Base-by-base conservation (phyloP, 202 grass and related monocot genomes). In the Panicum hallii region DNA sequence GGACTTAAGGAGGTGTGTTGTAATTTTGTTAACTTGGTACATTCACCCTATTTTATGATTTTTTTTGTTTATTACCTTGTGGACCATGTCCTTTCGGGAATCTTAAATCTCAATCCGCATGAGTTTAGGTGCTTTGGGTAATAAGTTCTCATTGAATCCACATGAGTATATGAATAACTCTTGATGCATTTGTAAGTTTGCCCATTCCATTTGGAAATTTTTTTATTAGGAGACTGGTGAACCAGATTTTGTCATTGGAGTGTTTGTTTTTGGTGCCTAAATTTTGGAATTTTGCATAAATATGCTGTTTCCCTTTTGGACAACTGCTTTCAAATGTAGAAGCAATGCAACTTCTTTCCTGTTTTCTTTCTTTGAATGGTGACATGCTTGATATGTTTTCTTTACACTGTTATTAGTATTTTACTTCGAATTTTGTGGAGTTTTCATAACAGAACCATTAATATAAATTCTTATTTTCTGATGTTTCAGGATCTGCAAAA, bases 1-100 rank as follows among this genome's bases (percentile, higher is more conserved):
- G 91, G 91, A 50, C 87, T 96, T 20, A 96, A 93, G 79, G 91
- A 96, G 89, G 94, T 96, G 69, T 75, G 58, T 44, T 87, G 38
- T 70, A 85, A 9, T 85, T 64, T 87, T 63, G 2, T 22, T 13
- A 83, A 74, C 36, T 79, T 22, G 3, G 55, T 48, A 30, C 5
- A 32, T 82, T 69, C 72, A 36, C 52, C 82, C 15, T 63, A 5
- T 77, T 49, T 55, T 17, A 53, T 64, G 32, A 15, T 38, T 5
- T 82, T 82, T 36, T 85, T 61, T 38, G 12, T 79, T 48, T 46
- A 17, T 67, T 78, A 43, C 1, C 36, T 53, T 22, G 66, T 44
- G 42, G 42, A 70, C 44, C 38, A 50, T 44, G 2, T 68, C 4
- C 2, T 56, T 57, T 20, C 12, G 19, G 10, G 19, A 53, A 67